phyloP scores from a whole-genome alignment of 1,139 yeast species.

The Nadsonia starkeyi-henricii region DNA sequence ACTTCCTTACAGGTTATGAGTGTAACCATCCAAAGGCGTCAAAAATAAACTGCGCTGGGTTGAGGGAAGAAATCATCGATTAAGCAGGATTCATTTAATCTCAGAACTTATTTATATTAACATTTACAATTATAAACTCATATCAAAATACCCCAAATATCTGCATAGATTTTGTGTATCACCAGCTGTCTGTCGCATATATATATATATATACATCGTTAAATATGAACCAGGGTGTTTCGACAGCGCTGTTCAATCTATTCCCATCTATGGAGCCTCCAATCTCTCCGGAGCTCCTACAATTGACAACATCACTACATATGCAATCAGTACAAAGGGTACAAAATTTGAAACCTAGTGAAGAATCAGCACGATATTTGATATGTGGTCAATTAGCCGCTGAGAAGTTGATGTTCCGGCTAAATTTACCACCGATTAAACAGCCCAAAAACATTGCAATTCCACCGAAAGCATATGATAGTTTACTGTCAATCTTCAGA shows the following conservation, averaged over 20 bases:
- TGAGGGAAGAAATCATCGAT: too few species aligned
- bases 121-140: too few species aligned
- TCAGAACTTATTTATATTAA: too few species aligned
- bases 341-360: slow-evolving; percentile 16
- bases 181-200: too few species aligned
- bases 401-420: slow-evolving; percentile 14
- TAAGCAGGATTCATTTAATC: too few species aligned
- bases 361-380: slow-evolving; percentile 22
- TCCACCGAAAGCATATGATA: slow-evolving; percentile 17
- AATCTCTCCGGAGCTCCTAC: background rate
- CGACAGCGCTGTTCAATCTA: background rate
- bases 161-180: too few species aligned
- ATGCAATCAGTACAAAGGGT: background rate
- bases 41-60: too few species aligned
- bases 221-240: background rate
- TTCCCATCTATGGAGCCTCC: background rate
- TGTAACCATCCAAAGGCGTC: too few species aligned
- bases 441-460: slow-evolving; percentile 16
- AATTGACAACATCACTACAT: background rate
- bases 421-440: slow-evolving; percentile 16
- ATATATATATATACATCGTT: background rate
- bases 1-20: too few species aligned
- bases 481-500: slow-evolving; percentile 17
- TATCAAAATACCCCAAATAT: too few species aligned
- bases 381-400: slow-evolving; percentile 22